Base-by-base conservation (phyloP, 2,329 filamentous ascomycete species). In the Pseudogymnoascus sp. region DNA sequence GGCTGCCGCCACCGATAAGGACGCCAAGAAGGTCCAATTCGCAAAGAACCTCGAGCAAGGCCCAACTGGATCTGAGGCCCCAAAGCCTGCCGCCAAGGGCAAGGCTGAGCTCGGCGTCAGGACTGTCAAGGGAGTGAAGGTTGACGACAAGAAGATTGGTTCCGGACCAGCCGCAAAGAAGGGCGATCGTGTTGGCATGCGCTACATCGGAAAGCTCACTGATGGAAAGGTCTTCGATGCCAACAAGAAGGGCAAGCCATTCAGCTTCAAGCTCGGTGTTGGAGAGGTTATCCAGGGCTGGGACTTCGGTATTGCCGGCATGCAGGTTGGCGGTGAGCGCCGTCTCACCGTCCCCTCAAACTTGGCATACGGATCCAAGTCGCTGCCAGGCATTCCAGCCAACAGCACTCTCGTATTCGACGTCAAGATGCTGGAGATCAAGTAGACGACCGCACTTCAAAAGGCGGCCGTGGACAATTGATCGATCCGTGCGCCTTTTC, bases 181-280 rank as follows among this genome's bases (percentile, higher is more conserved):
- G 72, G 93, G 94, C 67, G 90, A 95, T 80, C 89, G 85, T 68
- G 88, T 99, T 66, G 87, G 91, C 72, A 94, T 99, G 85, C 87
- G 94, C 73, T 99, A 99, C 81, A 97, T 99, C 71, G 94, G 94
- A 77, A 99, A 99, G 84, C 89, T 94, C 66, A 84, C 88, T 73
- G 89, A 96, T 77, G 92, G 92, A 78, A 95, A 97, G 80, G 87
- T 96, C 69, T 99, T 99, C 73, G 93, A 97, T 78, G 91, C 92
- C 77, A 97, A 99, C 84, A 99, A 97, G 84, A 97, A 95, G 81
- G 94, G 94, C 72, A 92, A 96, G 81, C 93, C 95, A 63, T 99
- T 99, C 81, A 84, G 83, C 69, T 97, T 97, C 86, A 96, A 93
- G 82, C 86, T 95, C 65, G 95, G 94, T 69, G 86, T 87, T 74